These are phyloP conservation scores for Diplosphaera chodatii DNA, from an alignment of 139 green algal species.

Conservation along the genomic window DNA sequence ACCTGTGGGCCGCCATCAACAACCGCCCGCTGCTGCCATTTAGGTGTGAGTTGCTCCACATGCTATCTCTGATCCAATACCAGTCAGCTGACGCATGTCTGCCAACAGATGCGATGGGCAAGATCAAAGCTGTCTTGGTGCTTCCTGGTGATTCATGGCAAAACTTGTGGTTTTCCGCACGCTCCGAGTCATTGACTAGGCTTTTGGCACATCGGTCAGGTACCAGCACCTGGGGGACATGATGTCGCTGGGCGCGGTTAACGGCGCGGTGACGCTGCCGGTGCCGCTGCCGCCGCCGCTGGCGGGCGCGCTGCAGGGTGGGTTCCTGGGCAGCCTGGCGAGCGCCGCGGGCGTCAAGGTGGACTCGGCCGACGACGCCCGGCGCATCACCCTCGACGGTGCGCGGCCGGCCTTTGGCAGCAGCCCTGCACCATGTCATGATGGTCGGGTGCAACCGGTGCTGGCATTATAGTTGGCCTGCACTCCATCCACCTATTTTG, in stretches of 20 bases:
- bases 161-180: too few species aligned
- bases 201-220: slow-evolving; percentile 11
- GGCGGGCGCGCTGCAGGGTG: slow-evolving; percentile 29
- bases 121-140: too few species aligned
- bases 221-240: slow-evolving; percentile 98
- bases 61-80: too few species aligned
- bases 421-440: too few species aligned
- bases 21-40: slow-evolving; percentile 82
- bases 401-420: too few species aligned
- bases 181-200: too few species aligned
- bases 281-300: slow-evolving; percentile 48
- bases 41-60: slow-evolving; percentile 35
- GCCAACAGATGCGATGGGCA: too few species aligned
- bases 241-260: slow-evolving; percentile 80
- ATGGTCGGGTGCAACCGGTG: too few species aligned
- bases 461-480: too few species aligned
- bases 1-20: slow-evolving; percentile 93
- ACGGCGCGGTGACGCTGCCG: slow-evolving; percentile 74
- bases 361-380: slow-evolving; percentile 1
- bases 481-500: too few species aligned
- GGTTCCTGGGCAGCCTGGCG: slow-evolving; percentile 55
- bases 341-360: slow-evolving; percentile 37
- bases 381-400: slow-evolving; percentile 7
- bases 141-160: too few species aligned
- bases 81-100: too few species aligned